Evolutionary conservation across 208 protist genomes (phyloP).

Genomic region (Histomonas meleagridis): DNA sequence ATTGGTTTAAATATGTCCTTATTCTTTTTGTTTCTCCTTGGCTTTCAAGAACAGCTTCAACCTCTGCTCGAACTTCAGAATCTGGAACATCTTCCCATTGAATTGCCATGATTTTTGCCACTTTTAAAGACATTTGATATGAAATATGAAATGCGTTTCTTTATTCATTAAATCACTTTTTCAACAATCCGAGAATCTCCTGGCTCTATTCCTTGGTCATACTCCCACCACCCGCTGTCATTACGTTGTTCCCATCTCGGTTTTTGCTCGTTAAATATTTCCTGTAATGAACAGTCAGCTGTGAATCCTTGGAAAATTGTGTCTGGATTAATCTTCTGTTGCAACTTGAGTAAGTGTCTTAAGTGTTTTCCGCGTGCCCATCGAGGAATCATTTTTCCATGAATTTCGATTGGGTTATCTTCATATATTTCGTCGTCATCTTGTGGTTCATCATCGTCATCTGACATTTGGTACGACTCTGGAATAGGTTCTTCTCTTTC

Average conservation of each 20-base stretch:
- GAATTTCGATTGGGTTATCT: constrained; percentile 6
- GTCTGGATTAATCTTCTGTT: background rate
- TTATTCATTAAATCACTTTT: no score
- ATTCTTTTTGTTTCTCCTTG: background rate
- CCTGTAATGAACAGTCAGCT: background rate
- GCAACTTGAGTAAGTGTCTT: background rate
- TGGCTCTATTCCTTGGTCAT: background rate
- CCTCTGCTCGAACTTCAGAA: background rate
- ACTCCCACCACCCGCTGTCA: background rate
- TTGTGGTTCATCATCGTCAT: background rate
- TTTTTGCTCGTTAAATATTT: background rate
- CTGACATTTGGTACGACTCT: background rate
- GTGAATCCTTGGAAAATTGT: background rate
- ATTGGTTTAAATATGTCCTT: background rate
- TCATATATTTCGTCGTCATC: background rate
- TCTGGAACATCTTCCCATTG: constrained; percentile 31
- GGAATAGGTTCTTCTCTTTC: background rate
- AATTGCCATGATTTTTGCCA: no score
- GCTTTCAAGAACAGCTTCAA: background rate
- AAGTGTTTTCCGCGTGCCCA: background rate
- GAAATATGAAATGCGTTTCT: no score
- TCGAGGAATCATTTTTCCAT: background rate
- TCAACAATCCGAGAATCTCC: no score
- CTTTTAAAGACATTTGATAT: no score
- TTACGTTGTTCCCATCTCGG: background rate